These are phyloP conservation scores for Coemansia sp. DNA, from an alignment of 192 early-diverging fungal species.

Conservation along the genomic window DNA sequence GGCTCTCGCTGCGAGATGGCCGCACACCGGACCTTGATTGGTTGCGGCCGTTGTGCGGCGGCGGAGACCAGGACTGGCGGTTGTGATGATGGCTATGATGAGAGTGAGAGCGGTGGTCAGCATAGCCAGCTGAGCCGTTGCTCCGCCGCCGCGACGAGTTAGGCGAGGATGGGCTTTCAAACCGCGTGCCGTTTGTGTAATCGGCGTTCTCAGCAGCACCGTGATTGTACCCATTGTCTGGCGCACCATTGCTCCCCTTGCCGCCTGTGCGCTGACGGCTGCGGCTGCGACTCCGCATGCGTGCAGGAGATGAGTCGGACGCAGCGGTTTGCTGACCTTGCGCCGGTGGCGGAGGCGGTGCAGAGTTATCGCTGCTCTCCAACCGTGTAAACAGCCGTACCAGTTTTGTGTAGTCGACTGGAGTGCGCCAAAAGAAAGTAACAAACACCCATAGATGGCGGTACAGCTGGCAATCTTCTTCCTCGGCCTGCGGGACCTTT, in stretches of 20 bases:
- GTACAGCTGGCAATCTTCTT: slow-evolving; percentile 41
- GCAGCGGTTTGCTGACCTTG: slow-evolving; percentile 18
- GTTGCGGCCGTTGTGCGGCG: slow-evolving; percentile 28
- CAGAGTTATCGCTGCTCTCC: slow-evolving; percentile 36
- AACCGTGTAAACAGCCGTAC: slow-evolving; percentile 59
- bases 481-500: slow-evolving; percentile 29
- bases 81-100: slow-evolving; percentile 13
- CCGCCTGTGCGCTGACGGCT: slow-evolving; percentile 30
- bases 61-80: slow-evolving; percentile 10
- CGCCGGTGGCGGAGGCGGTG: slow-evolving; percentile 16
- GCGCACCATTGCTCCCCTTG: slow-evolving; percentile 18
- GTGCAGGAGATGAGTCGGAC: not conserved
- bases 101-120: slow-evolving; percentile 12
- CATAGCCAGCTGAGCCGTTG: slow-evolving; percentile 15
- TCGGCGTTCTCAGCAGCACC: slow-evolving; percentile 4
- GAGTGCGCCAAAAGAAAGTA: slow-evolving; percentile 65
- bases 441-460: slow-evolving; percentile 71
- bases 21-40: slow-evolving; percentile 24
- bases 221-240: slow-evolving; percentile 4
- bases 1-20: slow-evolving; percentile 45
- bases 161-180: not conserved
- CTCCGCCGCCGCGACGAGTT: slow-evolving; percentile 12
- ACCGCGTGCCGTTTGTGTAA: not conserved
- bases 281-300: slow-evolving; percentile 19
- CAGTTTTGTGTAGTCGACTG: slow-evolving; percentile 58